Conservation (phyloP, 306 rosid species). For the Casuarina glauca region DNA sequence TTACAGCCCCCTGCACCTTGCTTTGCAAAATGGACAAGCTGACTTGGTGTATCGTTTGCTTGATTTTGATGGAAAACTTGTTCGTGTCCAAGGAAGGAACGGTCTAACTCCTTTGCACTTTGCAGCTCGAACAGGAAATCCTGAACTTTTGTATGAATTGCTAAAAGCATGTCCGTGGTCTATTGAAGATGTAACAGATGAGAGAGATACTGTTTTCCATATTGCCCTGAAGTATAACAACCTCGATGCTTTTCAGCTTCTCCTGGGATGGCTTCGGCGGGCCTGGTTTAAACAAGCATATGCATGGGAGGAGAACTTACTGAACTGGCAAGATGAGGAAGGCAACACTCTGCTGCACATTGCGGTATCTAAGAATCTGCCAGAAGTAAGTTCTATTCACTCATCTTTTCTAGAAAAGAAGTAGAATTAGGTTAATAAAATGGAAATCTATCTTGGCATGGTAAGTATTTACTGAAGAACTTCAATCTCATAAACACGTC, state of each 20-base stretch:
- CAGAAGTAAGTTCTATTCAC: too few species aligned
- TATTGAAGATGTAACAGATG: not conserved
- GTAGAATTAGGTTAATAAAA: too few species aligned
- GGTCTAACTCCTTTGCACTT: not conserved
- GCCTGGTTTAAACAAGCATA: too few species aligned
- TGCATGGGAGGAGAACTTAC: too few species aligned
- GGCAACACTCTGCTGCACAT: slow-evolving; percentile 39
- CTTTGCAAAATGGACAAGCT: not conserved
- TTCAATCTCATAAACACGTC: too few species aligned
- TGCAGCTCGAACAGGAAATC: not conserved
- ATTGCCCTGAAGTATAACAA: not conserved
- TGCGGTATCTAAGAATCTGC: slow-evolving; percentile 17
- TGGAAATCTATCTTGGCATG: too few species aligned
- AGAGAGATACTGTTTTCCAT: not conserved
- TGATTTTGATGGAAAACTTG: not conserved
- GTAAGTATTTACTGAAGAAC: too few species aligned
- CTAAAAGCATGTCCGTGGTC: not conserved
- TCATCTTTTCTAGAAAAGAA: too few species aligned
- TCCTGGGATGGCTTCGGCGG: too few species aligned
- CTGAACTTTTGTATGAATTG: not conserved
- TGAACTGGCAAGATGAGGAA: slow-evolving; percentile 13
- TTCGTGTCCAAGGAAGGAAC: not conserved
- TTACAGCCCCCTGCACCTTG: not conserved
- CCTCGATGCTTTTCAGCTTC: too few species aligned
- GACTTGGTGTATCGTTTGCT: not conserved